phyloP scores from a whole-genome alignment of 257 asterid species.

The Solanum chaucha region DNA sequence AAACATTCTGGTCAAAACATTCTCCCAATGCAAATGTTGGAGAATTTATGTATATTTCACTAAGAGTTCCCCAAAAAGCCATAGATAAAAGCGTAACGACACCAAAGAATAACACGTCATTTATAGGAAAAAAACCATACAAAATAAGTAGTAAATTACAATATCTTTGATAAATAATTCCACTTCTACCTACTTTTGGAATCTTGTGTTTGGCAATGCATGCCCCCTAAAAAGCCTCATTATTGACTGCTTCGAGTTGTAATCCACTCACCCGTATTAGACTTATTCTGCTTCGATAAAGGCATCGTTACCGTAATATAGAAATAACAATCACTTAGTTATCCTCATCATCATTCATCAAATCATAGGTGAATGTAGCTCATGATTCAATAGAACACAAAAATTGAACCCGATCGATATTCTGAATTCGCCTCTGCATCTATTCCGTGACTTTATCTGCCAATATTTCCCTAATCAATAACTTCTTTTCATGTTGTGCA shows the following conservation, averaged over 20 bases:
- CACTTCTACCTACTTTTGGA: slow-evolving; percentile 23
- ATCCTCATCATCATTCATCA: neutral
- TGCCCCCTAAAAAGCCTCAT: neutral
- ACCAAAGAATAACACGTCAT: neutral
- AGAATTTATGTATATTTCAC: neutral
- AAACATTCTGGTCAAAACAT: neutral
- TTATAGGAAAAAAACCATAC: neutral
- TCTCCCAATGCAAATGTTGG: neutral
- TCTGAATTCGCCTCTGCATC: too few relatives aligned
- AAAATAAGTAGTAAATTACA: neutral
- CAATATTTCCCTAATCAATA: slow-evolving; percentile 52
- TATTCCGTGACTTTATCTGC: slow-evolving; percentile 31
- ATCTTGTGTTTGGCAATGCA: slow-evolving; percentile 29
- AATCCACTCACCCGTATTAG: neutral
- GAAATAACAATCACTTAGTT: neutral
- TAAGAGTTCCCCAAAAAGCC: neutral
- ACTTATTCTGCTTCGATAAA: neutral
- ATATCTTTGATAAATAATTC: slow-evolving; percentile 1
- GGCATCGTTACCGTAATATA: fast-evolving
- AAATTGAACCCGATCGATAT: neutral
- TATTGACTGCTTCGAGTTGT: neutral
- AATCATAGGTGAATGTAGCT: neutral
- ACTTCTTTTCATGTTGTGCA: slow-evolving; percentile 12
- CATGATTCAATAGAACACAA: neutral
- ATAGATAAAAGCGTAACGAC: neutral